Base-by-base conservation (phyloP, 129 eudicot genomes). In the Chrysanthemum lavandulifolium region DNA sequence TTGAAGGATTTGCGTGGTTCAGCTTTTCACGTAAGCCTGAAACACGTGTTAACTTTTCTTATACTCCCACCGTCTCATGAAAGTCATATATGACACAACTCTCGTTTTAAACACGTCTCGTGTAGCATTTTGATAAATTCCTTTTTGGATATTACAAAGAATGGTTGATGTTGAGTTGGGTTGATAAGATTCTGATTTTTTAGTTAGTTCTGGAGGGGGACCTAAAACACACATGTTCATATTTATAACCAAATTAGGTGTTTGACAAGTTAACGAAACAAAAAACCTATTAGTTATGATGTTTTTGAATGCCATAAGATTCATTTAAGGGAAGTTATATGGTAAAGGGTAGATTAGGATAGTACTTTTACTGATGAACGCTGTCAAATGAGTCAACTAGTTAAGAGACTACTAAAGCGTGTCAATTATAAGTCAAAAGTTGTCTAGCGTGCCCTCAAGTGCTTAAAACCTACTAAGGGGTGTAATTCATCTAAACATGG, bases 21-120 rank as follows among this genome's bases (percentile, higher is more conserved):
- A 57, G 58, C 66, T 6, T 40, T 40, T 43, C 66, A 71, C 18
- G 75, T 71, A 71, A 33, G 21, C 75, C 66, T 40, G 33, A 16
- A 71, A 21, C 67, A 58, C 67, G 11, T 58, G 58, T 72, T 23
- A 43, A 19, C 66, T 40, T 58, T 58, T 45, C 76, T 43, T 45
- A 4, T 43, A 72, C 47, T 45, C 36, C 36, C 67, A 59, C 27
- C 76, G 9, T 58, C 67, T 71, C 10, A 13, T 58, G 25, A 71
- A 18, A 13, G 56, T 40, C 55, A 71, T 36, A 36, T 36, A 36
- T 36, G 10, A 40, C 21, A 1, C 36, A 43, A 58, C 12, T 47
- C 29, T 48, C 25, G 7, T 23, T 50, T n/a, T 33, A 49, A 15
- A 2, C 18, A 51, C 61, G 13, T 45, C 21, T 59, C 50, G 3